Conservation (phyloP, 1,139 yeast genomes). For the Hansenula lynferdii region DNA sequence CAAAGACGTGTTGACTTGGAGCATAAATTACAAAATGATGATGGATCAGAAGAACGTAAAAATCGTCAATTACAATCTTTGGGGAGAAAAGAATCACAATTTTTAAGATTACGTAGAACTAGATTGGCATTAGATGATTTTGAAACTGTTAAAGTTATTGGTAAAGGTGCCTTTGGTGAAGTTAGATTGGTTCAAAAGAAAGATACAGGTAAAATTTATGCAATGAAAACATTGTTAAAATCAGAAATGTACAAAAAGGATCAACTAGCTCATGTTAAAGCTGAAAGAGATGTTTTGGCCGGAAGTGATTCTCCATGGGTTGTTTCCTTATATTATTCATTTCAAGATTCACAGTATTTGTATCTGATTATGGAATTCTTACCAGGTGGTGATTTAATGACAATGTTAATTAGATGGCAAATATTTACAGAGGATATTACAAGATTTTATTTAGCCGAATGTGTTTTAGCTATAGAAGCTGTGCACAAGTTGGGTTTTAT, state of each 20-base stretch:
- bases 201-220: slow-evolving; percentile 80
- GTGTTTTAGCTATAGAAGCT: slow-evolving; percentile 81
- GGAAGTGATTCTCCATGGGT: slow-evolving; percentile 90
- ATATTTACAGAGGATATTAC: slow-evolving; percentile 82
- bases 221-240: slow-evolving; percentile 76
- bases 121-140: slow-evolving; percentile 71
- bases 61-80: slow-evolving; percentile 66
- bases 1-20: slow-evolving; percentile 74
- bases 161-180: slow-evolving; percentile 87
- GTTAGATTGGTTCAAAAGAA: slow-evolving; percentile 74
- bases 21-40: slow-evolving; percentile 59
- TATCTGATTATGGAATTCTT: slow-evolving; percentile 80
- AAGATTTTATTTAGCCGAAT: slow-evolving; percentile 80
- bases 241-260: slow-evolving; percentile 83
- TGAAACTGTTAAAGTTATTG: slow-evolving; percentile 75
- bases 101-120: slow-evolving; percentile 69
- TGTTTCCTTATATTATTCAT: slow-evolving; percentile 73
- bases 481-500: slow-evolving; percentile 76
- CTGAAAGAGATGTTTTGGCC: slow-evolving; percentile 81
- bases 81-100: slow-evolving; percentile 76
- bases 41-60: slow-evolving; percentile 68
- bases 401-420: slow-evolving; percentile 85
- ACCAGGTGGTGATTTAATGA: slow-evolving; percentile 87
- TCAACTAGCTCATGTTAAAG: slow-evolving; percentile 79
- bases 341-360: slow-evolving; percentile 72